phyloP scores from a whole-genome alignment of 257 asterid genomes.

The Coffea canephora region DNA sequence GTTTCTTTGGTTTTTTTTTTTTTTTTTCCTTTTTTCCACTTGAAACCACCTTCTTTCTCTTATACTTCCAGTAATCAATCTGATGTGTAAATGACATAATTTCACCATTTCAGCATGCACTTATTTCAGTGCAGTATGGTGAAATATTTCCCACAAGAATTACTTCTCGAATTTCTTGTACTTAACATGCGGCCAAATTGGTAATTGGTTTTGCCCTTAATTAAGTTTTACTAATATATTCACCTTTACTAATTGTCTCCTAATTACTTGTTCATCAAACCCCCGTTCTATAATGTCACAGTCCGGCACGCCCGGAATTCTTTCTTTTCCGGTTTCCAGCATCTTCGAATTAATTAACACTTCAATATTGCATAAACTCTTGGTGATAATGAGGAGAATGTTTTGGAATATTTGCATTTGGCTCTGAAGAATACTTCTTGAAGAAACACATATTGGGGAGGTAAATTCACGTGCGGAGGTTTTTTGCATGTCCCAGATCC shows the following conservation, averaged over 20 bases:
- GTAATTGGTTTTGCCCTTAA: background rate
- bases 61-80: background rate
- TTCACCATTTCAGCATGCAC: background rate
- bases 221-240: background rate
- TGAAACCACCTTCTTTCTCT: background rate
- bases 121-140: background rate
- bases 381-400: background rate
- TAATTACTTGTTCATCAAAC: background rate
- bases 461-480: conserved; percentile 11
- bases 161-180: background rate
- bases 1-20: background rate
- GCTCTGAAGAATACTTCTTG: background rate
- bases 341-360: background rate
- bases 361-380: background rate
- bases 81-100: conserved; percentile 16
- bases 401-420: background rate
- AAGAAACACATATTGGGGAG: background rate
- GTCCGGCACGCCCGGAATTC: background rate
- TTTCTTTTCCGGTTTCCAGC: background rate
- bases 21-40: background rate
- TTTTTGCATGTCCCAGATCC: background rate
- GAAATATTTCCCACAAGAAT: background rate
- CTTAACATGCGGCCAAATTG: background rate
- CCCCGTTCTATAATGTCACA: background rate
- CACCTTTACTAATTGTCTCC: background rate